Evolutionary conservation across 2,329 filamentous ascomycete genomes (phyloP), one percentile per base, ranked within the genome.

Genomic region (Fusarium coffeatum): DNA sequence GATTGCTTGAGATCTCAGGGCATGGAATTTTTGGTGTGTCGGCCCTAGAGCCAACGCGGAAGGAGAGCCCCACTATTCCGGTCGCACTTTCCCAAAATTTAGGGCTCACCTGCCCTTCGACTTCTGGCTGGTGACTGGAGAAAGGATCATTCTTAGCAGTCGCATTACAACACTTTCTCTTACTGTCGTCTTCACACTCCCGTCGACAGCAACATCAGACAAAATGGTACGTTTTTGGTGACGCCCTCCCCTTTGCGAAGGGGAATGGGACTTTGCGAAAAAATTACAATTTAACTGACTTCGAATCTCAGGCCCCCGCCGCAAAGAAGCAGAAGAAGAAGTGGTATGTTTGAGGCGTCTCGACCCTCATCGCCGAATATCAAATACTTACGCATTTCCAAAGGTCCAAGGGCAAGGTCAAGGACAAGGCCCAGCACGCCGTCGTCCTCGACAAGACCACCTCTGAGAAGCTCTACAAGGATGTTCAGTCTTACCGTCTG

Each of bases 381-480:
- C 23, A 56, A 62, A 67, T 72, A 72, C 50, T 74, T 62, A 51
- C 66, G 60, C 53, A 49, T 64, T 48, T 47, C 51, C 37, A 55
- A 73, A 75, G 73, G 74, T 83, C 82, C 68, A 83, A 83, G 79
- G 79, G 81, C 77, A 88, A 84, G 94, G 96, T 99, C 89, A 99
- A 99, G 96, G 96, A 99, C 91, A 99, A 99, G 94, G 95, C 96
- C 86, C 92, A 98, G 85, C 96, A 99, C 90, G 93, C 93, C 85
- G 96, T 99, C 86, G 89, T 98, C 82, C 93, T 99, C 87, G 96
- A 99, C 89, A 99, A 99, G 91, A 83, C 88, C 86, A 97, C 92
- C 82, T 92, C 92, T 77, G 96, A 99, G 87, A 97, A 97, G 89
- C 94, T 99, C 85, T 92, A 97, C 90, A 99, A 99, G 90, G 96